Conservation (phyloP, 768 basidiomycete genomes). For the Polyporus arcularius region DNA sequence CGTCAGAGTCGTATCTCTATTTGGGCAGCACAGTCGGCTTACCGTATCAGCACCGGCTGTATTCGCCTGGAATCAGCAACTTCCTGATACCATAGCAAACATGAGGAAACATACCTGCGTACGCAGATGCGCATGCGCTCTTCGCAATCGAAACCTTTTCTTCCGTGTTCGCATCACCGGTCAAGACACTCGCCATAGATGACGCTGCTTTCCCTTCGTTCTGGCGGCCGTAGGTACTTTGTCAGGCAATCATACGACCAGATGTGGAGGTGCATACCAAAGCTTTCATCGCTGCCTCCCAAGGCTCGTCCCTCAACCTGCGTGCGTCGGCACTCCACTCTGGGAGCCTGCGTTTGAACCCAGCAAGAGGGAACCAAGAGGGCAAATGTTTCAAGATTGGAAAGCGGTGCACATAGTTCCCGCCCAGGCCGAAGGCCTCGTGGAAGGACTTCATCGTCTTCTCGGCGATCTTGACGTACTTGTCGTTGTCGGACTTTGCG, state of each 20-base stretch:
- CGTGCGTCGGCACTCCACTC: not conserved
- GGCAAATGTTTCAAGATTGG: constrained; percentile 14
- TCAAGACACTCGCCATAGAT: not conserved
- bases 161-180: not conserved
- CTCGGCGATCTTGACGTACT: constrained; percentile 42
- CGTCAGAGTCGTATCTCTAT: too few relatives aligned
- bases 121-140: not conserved
- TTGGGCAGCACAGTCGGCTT: not conserved
- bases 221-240: not conserved
- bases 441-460: constrained; percentile 34
- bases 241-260: too few relatives aligned
- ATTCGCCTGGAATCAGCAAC: not conserved
- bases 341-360: not conserved
- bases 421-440: constrained; percentile 38
- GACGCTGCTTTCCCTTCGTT: not conserved
- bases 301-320: constrained; percentile 4
- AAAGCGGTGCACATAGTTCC: constrained; percentile 43
- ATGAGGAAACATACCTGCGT: not conserved
- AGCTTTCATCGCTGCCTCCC: not conserved
- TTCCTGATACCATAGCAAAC: not conserved
- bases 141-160: not conserved
- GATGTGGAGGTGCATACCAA: not conserved
- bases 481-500: constrained; percentile 35
- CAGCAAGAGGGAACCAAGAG: not conserved
- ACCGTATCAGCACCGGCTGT: not conserved